Conservation (phyloP, 768 basidiomycete genomes). For the Lentinula aciculospora region DNA sequence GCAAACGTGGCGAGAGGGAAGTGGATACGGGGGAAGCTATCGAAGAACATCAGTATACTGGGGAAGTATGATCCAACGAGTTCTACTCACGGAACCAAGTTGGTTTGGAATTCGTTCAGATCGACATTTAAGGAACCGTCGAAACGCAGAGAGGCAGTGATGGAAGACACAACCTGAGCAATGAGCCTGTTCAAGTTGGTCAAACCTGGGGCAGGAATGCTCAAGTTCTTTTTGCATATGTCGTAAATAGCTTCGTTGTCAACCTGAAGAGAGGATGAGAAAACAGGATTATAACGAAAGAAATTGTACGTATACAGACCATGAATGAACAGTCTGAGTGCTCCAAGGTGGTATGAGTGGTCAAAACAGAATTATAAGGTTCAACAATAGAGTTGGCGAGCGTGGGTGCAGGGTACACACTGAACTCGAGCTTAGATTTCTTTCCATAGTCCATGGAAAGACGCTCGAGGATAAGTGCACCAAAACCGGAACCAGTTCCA, state of each 20-base stretch:
- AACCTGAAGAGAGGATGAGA: conserved; percentile 42
- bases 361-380: conserved; percentile 97
- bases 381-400: conserved; percentile 96
- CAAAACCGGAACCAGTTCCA: conserved; percentile 98
- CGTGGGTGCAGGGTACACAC: conserved; percentile 93
- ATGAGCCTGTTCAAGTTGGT: conserved; percentile 94
- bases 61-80: neutral
- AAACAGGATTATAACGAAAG: conserved; percentile 4
- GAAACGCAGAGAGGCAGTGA: conserved; percentile 96
- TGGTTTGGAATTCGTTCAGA: conserved; percentile 97
- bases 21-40: conserved; percentile 94
- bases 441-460: conserved; percentile 99
- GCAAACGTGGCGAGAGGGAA: conserved; percentile 97
- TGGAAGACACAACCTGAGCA: conserved; percentile 98
- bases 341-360: conserved; percentile 98
- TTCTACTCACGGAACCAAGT: conserved; percentile 84
- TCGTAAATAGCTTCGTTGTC: conserved; percentile 99
- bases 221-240: conserved; percentile 96
- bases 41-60: neutral
- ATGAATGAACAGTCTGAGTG: conserved; percentile 99
- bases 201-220: conserved; percentile 81
- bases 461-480: conserved; percentile 93
- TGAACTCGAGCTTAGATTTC: conserved; percentile 98
- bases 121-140: conserved; percentile 98
- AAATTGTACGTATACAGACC: conserved; percentile 41